A percentile compares a stretch with the other conserved stretches of the same genome.
phyloP scores from a whole-genome alignment of 768 basidiomycete genomes.

The Amyloporia xantha region DNA sequence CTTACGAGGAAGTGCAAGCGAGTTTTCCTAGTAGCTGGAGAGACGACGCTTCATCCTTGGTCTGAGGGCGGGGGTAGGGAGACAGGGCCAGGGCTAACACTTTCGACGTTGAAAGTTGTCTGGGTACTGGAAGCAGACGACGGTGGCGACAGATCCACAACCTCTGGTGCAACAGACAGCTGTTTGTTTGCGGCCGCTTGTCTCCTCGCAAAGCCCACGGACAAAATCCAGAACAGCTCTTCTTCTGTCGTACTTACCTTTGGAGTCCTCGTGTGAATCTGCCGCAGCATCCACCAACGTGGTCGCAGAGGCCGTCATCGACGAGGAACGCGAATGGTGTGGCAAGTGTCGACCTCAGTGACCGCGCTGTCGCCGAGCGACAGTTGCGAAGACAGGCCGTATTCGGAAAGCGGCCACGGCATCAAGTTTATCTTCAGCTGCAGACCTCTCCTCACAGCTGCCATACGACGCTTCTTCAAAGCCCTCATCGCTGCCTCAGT shows the following conservation, averaged over 20 bases:
- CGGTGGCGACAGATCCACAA: not conserved
- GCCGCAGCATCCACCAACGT: not conserved
- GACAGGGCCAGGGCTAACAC: not conserved
- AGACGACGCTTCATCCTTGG: not conserved
- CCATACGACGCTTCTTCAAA: constrained; percentile 2
- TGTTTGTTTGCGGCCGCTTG: not conserved
- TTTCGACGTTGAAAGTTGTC: not conserved
- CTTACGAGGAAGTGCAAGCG: not conserved
- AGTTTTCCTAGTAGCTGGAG: not conserved
- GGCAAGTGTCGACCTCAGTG: not conserved
- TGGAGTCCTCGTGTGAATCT: not conserved
- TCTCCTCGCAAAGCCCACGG: not conserved
- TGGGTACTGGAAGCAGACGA: not conserved
- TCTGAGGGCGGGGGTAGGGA: not conserved
- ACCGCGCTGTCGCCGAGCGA: too few species aligned
- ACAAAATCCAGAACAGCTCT: not conserved
- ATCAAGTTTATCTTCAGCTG: not conserved
- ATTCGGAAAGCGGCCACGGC: not conserved
- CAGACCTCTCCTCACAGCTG: not conserved
- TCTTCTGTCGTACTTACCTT: not conserved
- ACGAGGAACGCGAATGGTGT: not conserved
- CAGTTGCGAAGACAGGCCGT: too few species aligned
- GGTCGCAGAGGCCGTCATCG: not conserved
- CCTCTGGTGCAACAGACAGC: not conserved
- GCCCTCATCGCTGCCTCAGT: not conserved